Evolutionary conservation across 2,329 filamentous ascomycete species (phyloP), one percentile per base, ranked within the genome.

Genomic region (Pyrenophora graminea): DNA sequence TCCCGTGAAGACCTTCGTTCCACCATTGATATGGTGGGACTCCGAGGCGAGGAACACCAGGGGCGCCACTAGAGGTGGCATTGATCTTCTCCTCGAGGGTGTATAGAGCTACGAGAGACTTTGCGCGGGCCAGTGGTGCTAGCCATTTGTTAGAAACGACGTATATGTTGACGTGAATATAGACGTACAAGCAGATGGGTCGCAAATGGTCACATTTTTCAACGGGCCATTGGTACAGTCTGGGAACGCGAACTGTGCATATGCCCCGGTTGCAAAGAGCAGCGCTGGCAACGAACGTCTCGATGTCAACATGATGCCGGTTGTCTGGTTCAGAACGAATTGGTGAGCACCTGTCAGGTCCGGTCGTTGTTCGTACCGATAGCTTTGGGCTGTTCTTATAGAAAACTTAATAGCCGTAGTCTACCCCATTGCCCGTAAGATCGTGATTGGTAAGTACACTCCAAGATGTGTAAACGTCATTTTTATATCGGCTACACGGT

Each of bases 11-110:
- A 27, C 52, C 55, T 33, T 58, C 55, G 23, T 30, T 52, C 85
- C 84, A 69, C 65, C 66, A 69, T 41, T 58, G 74, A 57, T 88
- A 88, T 0, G 79, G 69, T 1, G 81, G 80, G 0, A 87, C 70
- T 2, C 84, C 83, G 0, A 88, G 75, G 25, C 83, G 75, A 1
- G 80, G 39, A 19, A 67, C 65, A n/a, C 67, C 66, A 4, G 61
- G 77, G 4, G 74, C 74, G 6, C 70, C 74, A 48, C 74, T 79
- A 12, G 76, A 77, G 0, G 79, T 82, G 55, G 77, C 76, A 49
- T 82, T 82, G 49, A 85, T 77, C 56, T 84, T 82, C 64, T 68
- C 62, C 43, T 63, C 61, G 2, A 69, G 55, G 1, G 59, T 64
- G 38, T 67, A 70, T 0, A 68, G 61, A 18, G 62, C 55, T 18